These are phyloP conservation scores for Jacaranda copaia DNA, from an alignment of 257 asterid genomes.

Conservation along the genomic window DNA sequence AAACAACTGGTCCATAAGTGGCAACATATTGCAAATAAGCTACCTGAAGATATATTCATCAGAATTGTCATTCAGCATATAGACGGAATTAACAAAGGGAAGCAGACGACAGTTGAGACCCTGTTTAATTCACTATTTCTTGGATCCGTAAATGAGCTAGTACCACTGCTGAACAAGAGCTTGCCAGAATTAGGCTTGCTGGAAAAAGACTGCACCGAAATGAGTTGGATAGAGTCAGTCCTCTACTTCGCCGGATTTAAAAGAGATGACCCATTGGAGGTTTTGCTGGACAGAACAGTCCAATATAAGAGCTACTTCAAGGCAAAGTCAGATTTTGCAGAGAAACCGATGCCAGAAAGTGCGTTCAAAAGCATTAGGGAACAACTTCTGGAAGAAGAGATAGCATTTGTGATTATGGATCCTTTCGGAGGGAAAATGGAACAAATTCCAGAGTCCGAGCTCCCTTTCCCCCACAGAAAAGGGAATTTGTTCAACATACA, in stretches of 20 bases:
- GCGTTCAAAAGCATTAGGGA: constrained; percentile 41
- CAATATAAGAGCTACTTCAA: constrained; percentile 50
- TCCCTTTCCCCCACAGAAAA: constrained; percentile 72
- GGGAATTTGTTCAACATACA: constrained; percentile 57
- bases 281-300: constrained; percentile 39
- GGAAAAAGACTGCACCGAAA: constrained; percentile 45
- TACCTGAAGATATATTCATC: constrained; percentile 53
- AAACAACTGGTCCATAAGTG: constrained; percentile 47
- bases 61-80: constrained; percentile 48
- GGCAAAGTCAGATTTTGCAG: constrained; percentile 61
- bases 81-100: not conserved
- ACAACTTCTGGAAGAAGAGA: constrained; percentile 35
- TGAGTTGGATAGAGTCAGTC: constrained; percentile 67
- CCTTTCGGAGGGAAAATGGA: constrained; percentile 72
- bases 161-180: constrained; percentile 28
- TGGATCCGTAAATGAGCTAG: constrained; percentile 35
- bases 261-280: constrained; percentile 29
- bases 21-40: constrained; percentile 48
- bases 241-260: constrained; percentile 37
- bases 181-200: constrained; percentile 55
- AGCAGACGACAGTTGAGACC: constrained; percentile 26
- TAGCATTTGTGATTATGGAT: constrained; percentile 50
- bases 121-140: constrained; percentile 49
- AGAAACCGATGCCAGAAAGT: constrained; percentile 40
- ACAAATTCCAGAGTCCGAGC: constrained; percentile 38